Conservation (phyloP, 148 eudicot genomes). For the Rhododendron griersonianum region DNA sequence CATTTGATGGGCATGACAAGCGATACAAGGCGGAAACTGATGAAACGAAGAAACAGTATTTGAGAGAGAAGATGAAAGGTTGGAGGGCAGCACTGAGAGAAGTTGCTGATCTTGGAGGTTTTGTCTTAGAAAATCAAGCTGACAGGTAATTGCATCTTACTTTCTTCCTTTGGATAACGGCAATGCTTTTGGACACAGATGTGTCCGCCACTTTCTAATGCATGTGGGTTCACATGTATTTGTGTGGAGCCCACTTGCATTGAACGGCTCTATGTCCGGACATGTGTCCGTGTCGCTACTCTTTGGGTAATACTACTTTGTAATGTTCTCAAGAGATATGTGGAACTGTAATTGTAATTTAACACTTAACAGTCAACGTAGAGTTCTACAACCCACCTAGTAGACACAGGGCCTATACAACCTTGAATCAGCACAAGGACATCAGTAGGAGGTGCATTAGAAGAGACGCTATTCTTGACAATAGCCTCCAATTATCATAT, state of each 20-base stretch:
- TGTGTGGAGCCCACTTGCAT: neutral
- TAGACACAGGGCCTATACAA: neutral
- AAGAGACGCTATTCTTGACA: neutral
- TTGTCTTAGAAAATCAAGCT: constrained; percentile 6
- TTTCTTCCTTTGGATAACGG: neutral
- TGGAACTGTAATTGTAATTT: neutral
- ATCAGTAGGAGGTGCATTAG: neutral
- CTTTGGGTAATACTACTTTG: neutral
- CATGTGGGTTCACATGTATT: neutral
- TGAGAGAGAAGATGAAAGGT: neutral
- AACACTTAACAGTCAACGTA: neutral
- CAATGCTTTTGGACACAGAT: neutral
- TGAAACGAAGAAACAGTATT: neutral
- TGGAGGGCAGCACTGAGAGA: constrained; percentile 10
- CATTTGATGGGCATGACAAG: neutral
- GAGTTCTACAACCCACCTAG: neutral
- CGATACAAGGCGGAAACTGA: neutral
- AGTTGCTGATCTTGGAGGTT: constrained; percentile 1
- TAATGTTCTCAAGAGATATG: neutral
- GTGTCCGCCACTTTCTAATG: neutral
- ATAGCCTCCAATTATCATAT: neutral
- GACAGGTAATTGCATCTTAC: constrained; percentile 7
- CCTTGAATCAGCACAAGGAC: neutral
- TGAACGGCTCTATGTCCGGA: neutral
- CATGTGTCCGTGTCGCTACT: neutral